Evolutionary conservation across 2,329 filamentous ascomycete species (phyloP).

Genomic region (Exophiala xenobiotica): DNA sequence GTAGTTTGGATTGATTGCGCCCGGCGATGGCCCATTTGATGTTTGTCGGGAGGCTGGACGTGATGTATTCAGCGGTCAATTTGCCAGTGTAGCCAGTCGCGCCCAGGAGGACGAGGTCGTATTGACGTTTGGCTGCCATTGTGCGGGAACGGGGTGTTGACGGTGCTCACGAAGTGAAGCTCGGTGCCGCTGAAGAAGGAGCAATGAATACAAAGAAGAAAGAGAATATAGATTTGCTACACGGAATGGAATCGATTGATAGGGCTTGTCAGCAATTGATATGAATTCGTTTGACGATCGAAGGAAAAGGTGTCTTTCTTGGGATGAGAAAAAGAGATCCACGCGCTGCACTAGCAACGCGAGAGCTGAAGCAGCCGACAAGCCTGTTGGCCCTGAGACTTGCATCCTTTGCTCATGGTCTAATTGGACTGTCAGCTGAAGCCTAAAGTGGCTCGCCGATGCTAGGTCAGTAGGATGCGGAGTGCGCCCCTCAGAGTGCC

Average conservation of each 20-base stretch:
- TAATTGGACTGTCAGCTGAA: slow-evolving; percentile 7
- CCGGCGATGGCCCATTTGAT: slow-evolving; percentile 87
- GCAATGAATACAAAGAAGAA: not conserved
- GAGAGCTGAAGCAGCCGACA: not conserved
- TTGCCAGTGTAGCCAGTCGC: slow-evolving; percentile 82
- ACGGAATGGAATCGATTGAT: not conserved
- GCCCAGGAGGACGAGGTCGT: slow-evolving; percentile 66
- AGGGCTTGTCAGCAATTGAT: no score
- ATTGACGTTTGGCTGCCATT: slow-evolving; percentile 51
- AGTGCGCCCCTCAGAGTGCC: not conserved
- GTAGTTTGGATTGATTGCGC: slow-evolving; percentile 73
- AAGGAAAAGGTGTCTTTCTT: slow-evolving; percentile 2
- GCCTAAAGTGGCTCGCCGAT: slow-evolving; percentile 6
- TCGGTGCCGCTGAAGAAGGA: no score
- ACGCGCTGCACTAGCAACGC: not conserved
- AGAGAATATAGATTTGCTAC: not conserved
- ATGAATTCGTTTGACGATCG: not conserved
- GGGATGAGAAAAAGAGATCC: not conserved
- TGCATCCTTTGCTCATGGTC: not conserved
- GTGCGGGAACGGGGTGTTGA: no score
- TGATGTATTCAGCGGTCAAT: slow-evolving; percentile 72
- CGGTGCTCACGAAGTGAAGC: no score
- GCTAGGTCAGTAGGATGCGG: slow-evolving; percentile 3
- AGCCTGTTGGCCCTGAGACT: not conserved
- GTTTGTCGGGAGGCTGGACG: slow-evolving; percentile 67